Evolutionary conservation across 306 rosid species (phyloP).

Genomic region (Pachyrhizus erosus): DNA sequence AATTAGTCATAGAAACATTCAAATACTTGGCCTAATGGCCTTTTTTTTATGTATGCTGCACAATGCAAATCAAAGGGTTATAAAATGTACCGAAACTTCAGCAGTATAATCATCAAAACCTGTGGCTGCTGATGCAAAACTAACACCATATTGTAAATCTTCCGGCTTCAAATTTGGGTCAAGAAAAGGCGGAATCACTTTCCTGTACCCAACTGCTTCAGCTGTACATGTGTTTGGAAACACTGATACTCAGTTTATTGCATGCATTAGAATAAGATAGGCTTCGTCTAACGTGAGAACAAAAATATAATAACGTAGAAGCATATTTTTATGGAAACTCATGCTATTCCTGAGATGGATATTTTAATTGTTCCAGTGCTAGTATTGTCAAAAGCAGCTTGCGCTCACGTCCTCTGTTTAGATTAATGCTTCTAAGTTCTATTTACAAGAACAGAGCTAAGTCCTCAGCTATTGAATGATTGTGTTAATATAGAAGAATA

Average conservation of each 20-base stretch:
- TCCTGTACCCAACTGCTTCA: slow-evolving; percentile 66
- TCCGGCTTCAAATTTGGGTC: slow-evolving; percentile 57
- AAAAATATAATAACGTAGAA: not conserved
- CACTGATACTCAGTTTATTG: not conserved
- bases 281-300: not conserved
- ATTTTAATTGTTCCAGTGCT: not conserved
- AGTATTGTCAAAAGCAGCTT: not conserved
- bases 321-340: not conserved
- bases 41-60: not conserved
- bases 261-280: not conserved
- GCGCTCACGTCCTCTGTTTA: not conserved
- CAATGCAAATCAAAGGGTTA: not conserved
- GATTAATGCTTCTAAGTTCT: not conserved
- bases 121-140: slow-evolving; percentile 87
- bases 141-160: slow-evolving; percentile 72
- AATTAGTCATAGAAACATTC: not conserved
- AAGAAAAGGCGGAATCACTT: slow-evolving; percentile 69
- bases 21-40: not conserved
- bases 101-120: slow-evolving; percentile 84
- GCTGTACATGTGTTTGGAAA: slow-evolving; percentile 48
- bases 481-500: not conserved
- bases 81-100: slow-evolving; percentile 58
- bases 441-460: not conserved
- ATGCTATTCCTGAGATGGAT: not conserved
- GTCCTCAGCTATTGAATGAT: not conserved